A percentile compares a stretch with the other conserved stretches of the same genome.
Conservation (phyloP, 331 rosid genomes). For the Arachis monticola region DNA sequence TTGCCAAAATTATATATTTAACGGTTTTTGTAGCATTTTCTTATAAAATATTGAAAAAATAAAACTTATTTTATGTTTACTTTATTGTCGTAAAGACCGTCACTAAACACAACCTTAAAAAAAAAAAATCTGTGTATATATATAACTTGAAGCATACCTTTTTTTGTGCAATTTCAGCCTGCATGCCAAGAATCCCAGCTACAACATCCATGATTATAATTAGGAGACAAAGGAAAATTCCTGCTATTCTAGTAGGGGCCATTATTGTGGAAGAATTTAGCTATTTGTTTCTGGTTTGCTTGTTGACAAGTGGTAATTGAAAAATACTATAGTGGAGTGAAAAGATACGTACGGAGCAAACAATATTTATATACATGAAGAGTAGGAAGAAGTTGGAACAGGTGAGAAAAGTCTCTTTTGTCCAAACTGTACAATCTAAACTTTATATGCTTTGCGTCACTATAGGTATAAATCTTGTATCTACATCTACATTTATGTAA, state of each 20-base stretch:
- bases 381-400: slow-evolving; percentile 32
- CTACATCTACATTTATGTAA: no score
- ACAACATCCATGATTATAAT: slow-evolving; percentile 68
- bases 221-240: slow-evolving; percentile 73
- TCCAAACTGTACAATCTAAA: slow-evolving; percentile 47
- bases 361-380: slow-evolving; percentile 10
- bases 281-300: slow-evolving; percentile 22
- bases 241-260: slow-evolving; percentile 53
- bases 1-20: no score
- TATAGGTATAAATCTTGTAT: no score
- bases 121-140: neutral
- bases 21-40: no score
- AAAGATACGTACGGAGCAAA: neutral
- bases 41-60: no score
- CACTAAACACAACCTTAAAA: no score
- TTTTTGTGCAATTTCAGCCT: slow-evolving; percentile 88
- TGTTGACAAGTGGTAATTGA: slow-evolving; percentile 6
- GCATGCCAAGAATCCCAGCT: slow-evolving; percentile 89
- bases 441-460: slow-evolving; percentile 46
- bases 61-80: no score
- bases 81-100: no score
- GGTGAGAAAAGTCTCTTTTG: slow-evolving; percentile 59
- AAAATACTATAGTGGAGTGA: slow-evolving; percentile 3
- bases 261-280: slow-evolving; percentile 31
- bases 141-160: slow-evolving; percentile 56